phyloP scores from a whole-genome alignment of 441 rosid species.

The Gossypium davidsonii region DNA sequence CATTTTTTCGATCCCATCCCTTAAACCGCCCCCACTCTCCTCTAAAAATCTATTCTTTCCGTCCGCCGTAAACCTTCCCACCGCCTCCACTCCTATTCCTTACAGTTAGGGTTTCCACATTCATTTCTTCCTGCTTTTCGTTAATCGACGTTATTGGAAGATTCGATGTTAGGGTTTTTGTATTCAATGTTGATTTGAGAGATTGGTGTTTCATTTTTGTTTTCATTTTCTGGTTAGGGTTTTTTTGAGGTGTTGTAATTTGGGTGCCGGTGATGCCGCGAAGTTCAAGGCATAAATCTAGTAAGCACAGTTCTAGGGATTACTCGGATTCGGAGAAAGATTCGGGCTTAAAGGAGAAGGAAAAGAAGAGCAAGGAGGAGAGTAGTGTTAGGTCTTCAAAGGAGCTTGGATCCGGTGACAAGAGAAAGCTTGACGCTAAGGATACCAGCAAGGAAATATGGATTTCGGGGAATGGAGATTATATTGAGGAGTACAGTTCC shows the following conservation, averaged over 20 bases:
- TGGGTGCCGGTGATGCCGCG: slow-evolving; percentile 54
- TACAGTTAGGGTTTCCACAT: slow-evolving; percentile 18
- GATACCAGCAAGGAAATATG: slow-evolving; percentile 37
- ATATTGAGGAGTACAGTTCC: slow-evolving; percentile 43
- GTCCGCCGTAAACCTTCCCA: slow-evolving; percentile 16
- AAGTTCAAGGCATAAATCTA: slow-evolving; percentile 89
- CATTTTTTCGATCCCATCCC: slow-evolving; percentile 19
- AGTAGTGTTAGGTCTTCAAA: slow-evolving; percentile 42
- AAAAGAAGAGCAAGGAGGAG: slow-evolving; percentile 58
- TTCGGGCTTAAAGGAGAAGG: slow-evolving; percentile 62
- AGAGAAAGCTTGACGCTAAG: slow-evolving; percentile 54
- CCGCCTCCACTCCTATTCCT: background rate
- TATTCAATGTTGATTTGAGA: slow-evolving; percentile 9
- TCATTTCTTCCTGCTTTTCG: background rate
- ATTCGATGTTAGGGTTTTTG: slow-evolving; percentile 15
- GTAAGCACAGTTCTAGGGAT: slow-evolving; percentile 76
- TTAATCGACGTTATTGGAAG: background rate
- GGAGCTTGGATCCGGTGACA: slow-evolving; percentile 54
- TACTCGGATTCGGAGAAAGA: slow-evolving; percentile 91
- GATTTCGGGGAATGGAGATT: slow-evolving; percentile 53
- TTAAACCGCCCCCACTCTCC: background rate
- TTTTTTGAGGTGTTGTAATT: background rate
- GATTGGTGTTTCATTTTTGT: background rate
- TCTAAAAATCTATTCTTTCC: slow-evolving; percentile 6
- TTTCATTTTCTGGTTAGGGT: slow-evolving; percentile 1